Conservation (phyloP, 495 filamentous ascomycete genomes). For the Annulohypoxylon moriforme region DNA sequence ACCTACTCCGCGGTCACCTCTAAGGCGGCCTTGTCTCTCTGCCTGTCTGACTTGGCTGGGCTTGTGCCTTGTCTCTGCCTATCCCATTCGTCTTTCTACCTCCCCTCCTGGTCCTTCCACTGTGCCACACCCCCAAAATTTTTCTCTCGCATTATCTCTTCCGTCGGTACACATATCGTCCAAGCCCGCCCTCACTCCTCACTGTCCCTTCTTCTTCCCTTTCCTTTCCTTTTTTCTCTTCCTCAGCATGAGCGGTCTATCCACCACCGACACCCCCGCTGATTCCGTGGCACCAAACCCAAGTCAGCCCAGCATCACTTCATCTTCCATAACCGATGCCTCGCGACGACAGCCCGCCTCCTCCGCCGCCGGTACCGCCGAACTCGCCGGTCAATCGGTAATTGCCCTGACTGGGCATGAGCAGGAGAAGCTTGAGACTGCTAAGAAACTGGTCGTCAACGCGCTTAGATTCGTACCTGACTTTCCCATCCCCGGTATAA, state of each 20-base stretch:
- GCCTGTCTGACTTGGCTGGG: slow-evolving; percentile 50
- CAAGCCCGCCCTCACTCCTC: slow-evolving; percentile 47
- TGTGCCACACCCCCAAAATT: slow-evolving; percentile 52
- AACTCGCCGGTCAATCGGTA: slow-evolving; percentile 95
- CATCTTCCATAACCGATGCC: slow-evolving; percentile 55
- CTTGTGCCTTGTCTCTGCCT: slow-evolving; percentile 26
- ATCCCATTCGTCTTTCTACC: slow-evolving; percentile 44
- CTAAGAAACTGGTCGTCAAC: slow-evolving; percentile 54
- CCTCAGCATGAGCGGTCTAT: slow-evolving; percentile 65
- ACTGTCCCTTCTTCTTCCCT: slow-evolving; percentile 47
- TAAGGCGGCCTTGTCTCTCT: slow-evolving; percentile 46
- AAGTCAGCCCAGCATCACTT: slow-evolving; percentile 50
- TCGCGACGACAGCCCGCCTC: slow-evolving; percentile 68
- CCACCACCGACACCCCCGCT: slow-evolving; percentile 49
- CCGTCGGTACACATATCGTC: slow-evolving; percentile 47
- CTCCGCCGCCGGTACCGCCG: slow-evolving; percentile 78
- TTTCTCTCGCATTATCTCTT: slow-evolving; percentile 45
- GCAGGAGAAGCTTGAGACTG: slow-evolving; percentile 43
- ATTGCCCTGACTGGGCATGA: slow-evolving; percentile 50
- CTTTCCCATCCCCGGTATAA: slow-evolving; percentile 93
- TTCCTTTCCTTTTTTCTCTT: slow-evolving; percentile 45
- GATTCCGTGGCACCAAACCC: slow-evolving; percentile 47
- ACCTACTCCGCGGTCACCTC: slow-evolving; percentile 42
- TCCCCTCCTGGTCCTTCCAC: slow-evolving; percentile 44
- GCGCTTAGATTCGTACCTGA: slow-evolving; percentile 80